phyloP scores from a whole-genome alignment of 2,329 filamentous ascomycete genomes.

The Biscogniauxia sp. region DNA sequence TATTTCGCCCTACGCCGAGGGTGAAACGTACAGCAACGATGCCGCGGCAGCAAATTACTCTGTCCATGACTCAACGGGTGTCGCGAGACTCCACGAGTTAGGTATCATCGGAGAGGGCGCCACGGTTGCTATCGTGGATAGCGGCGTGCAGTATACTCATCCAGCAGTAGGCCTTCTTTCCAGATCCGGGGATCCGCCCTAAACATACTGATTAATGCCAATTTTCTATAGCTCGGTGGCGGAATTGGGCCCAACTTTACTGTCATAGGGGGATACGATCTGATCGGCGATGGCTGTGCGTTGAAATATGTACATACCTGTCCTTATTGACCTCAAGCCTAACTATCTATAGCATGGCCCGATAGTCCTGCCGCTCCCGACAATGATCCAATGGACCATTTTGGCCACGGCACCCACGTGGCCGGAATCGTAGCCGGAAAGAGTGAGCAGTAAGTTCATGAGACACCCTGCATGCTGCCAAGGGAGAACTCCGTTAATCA shows the following conservation, averaged over 20 bases:
- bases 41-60: slow-evolving; percentile 22
- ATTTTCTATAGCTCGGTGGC: slow-evolving; percentile 17
- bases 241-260: slow-evolving; percentile 23
- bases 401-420: slow-evolving; percentile 23
- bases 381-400: slow-evolving; percentile 21
- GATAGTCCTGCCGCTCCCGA: slow-evolving; percentile 17
- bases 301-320: not conserved
- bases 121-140: slow-evolving; percentile 23
- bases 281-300: slow-evolving; percentile 19
- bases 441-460: slow-evolving; percentile 18
- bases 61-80: slow-evolving; percentile 22
- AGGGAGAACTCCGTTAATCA: not conserved
- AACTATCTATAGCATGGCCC: slow-evolving; percentile 16
- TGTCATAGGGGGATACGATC: slow-evolving; percentile 24
- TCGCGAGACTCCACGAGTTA: slow-evolving; percentile 20
- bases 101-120: slow-evolving; percentile 26
- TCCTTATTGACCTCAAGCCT: not conserved
- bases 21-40: slow-evolving; percentile 21
- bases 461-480: not conserved
- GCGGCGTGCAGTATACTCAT: slow-evolving; percentile 24
- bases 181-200: too few species aligned
- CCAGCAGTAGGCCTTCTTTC: slow-evolving; percentile 15
- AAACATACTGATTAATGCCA: too few species aligned
- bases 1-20: slow-evolving; percentile 11
- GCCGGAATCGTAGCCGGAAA: slow-evolving; percentile 25